Base-by-base conservation (phyloP, 2,329 filamentous ascomycete species). In the Colletotrichum sp. region DNA sequence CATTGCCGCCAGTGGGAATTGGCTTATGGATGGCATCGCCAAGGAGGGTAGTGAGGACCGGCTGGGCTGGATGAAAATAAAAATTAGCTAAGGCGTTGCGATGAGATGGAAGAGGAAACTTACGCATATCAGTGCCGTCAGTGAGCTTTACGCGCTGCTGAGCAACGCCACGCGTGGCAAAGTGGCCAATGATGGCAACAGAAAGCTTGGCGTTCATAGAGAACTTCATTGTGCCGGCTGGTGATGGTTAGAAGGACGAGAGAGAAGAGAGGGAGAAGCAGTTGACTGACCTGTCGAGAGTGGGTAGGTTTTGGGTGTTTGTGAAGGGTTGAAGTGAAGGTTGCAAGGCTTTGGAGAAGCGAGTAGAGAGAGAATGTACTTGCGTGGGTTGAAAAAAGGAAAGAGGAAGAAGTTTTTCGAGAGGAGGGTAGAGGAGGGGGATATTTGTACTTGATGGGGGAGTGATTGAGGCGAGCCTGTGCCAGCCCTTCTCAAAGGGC, bases 391-490 rank as follows among this genome's bases (percentile, higher is more conserved):
- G 55, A 44, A 32, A 61, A 61, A 69, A 69, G 25, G 30, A 19
- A 61, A 44, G 52, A 39, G 11, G 66, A 59, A 61, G 52, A 55
- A 36, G 13, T 29, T 36, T 29, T 25, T 25, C 8, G 62, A 27
- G 62, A 16, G 30, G 34, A 34, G 15, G 19, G 30, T 19, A 34
- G 52, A 27, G 55, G 39, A 25, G 66, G 30, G 25, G 29, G 22
- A 34, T 69, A 61, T 69, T 69, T 69, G 59, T 69, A 69, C 30
- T 19, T 13, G 66, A 22, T 19, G 25, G 22, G 52, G 30, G 22
- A 36, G 66, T 34, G 66, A 39, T 25, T 59, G 66, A 30, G 27
- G 30, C 52, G 15, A 44, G 52, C 30, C 27, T 22, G 52, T 19
- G 22, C 7, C 44, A 52, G 44, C 44, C 44, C n/a, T 52, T 52